Percentiles rank a stretch among this genome's conserved stretches.
Evolutionary conservation across 371 early-diverging fungal genomes (phyloP).

Genomic region (Mucor mucedo): DNA sequence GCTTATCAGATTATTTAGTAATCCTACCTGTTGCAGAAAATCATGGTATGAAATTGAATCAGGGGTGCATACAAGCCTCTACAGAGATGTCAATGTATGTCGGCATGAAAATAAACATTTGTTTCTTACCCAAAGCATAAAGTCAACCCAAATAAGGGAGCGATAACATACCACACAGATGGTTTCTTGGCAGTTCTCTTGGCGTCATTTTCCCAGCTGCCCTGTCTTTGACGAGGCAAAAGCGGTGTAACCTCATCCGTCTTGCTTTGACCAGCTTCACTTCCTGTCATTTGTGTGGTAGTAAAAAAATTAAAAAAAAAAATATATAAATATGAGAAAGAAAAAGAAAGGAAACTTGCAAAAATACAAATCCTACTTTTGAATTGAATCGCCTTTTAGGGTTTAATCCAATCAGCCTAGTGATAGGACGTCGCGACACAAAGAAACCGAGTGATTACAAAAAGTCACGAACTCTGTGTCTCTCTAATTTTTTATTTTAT

Average conservation of each 20-base stretch:
- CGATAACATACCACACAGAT: constrained; percentile 38
- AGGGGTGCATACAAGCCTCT: constrained; percentile 39
- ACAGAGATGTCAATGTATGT: not conserved
- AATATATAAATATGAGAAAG: not conserved
- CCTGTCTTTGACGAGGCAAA: constrained; percentile 1
- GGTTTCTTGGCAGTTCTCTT: constrained; percentile 10
- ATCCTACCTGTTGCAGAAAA: constrained; percentile 44
- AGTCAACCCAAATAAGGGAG: constrained; percentile 27
- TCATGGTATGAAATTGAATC: constrained; percentile 37
- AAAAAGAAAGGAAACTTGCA: not conserved
- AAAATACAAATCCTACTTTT: not conserved
- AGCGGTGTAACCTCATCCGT: constrained; percentile 17
- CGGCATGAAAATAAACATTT: not conserved
- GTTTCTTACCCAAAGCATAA: constrained; percentile 29
- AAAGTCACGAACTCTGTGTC: not conserved
- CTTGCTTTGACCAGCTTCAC: not conserved
- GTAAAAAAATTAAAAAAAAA: constrained; percentile 1
- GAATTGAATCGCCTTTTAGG: constrained; percentile 8
- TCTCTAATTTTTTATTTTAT: no score
- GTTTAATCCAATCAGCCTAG: constrained; percentile 2
- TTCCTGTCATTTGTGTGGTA: not conserved
- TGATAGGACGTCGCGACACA: not conserved
- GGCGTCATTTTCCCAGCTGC: constrained; percentile 8
- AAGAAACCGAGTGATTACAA: not conserved
- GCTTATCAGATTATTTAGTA: not conserved